Conservation (phyloP, 805 yeast species). For the Metschnikowia corniflorae region DNA sequence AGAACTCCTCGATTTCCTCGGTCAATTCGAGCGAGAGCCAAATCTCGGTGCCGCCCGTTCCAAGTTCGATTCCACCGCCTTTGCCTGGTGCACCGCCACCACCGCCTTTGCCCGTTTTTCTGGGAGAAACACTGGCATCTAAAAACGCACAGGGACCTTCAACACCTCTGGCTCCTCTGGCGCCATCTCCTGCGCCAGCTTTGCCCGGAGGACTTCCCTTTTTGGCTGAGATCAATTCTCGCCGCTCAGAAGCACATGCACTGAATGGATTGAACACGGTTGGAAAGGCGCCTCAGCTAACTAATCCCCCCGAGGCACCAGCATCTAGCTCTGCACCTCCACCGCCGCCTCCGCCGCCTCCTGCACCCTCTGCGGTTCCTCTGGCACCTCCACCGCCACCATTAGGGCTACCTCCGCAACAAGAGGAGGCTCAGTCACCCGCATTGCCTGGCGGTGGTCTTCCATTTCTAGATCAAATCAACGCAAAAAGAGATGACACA, state of each 20-base stretch:
- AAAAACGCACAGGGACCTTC: slow-evolving; percentile 12
- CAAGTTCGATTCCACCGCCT: slow-evolving; percentile 9
- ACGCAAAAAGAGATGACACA: slow-evolving; percentile 45
- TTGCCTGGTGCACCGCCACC: slow-evolving; percentile 16
- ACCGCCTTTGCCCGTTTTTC: slow-evolving; percentile 10
- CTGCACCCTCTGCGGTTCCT: slow-evolving; percentile 12
- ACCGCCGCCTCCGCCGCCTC: slow-evolving; percentile 19
- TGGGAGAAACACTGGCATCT: slow-evolving; percentile 4
- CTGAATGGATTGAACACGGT: no score
- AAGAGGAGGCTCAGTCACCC: slow-evolving; percentile 13
- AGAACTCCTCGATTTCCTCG: slow-evolving; percentile 22
- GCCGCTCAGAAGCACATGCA: slow-evolving; percentile 9
- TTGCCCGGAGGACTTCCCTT: slow-evolving; percentile 14
- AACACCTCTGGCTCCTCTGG: no score
- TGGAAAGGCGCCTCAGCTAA: no score
- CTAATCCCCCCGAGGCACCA: no score
- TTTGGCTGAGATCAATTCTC: slow-evolving; percentile 18
- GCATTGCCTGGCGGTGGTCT: slow-evolving; percentile 34
- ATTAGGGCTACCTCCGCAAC: slow-evolving; percentile 21
- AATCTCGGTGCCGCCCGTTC: slow-evolving; percentile 2
- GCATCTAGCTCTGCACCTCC: slow-evolving; percentile 17
- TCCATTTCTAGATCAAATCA: slow-evolving; percentile 51
- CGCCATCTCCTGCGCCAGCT: slow-evolving; percentile 9
- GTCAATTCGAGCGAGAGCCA: slow-evolving; percentile 14
- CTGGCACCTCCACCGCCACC: slow-evolving; percentile 19